Conservation (phyloP, 345 rosid genomes). For the Salix arbutifolia region DNA sequence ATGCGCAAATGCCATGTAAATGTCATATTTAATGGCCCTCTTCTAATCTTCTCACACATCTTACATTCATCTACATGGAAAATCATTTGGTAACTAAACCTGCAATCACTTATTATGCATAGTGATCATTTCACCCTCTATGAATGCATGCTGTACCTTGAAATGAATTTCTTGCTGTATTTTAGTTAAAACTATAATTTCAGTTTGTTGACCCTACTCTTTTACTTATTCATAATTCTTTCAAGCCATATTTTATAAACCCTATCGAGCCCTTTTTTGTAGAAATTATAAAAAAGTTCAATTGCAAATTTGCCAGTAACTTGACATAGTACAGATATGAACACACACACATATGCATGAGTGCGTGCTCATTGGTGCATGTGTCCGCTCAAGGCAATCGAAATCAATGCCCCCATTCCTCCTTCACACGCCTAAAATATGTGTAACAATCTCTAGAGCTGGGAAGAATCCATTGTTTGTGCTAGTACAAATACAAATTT, state of each 20-base stretch:
- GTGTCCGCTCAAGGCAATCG: not conserved
- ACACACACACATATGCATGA: not conserved
- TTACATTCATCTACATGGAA: not conserved
- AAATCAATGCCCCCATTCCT: no score
- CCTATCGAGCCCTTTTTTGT: not conserved
- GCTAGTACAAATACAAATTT: not conserved
- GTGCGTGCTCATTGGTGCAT: not conserved
- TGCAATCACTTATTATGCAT: not conserved
- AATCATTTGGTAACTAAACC: not conserved
- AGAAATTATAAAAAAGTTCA: not conserved
- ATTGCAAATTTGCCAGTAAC: not conserved
- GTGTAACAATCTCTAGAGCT: not conserved
- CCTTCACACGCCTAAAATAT: not conserved
- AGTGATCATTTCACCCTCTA: not conserved
- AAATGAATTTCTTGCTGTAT: not conserved
- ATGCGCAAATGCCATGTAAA: not conserved
- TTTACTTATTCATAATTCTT: not conserved
- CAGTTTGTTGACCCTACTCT: not conserved
- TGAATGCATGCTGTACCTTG: not conserved
- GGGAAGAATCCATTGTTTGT: not conserved
- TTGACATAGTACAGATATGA: not conserved
- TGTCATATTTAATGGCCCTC: not conserved
- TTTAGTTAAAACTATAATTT: not conserved
- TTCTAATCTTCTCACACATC: not conserved
- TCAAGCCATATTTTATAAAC: not conserved